These are phyloP conservation scores for Corinectria fuckeliana DNA, from an alignment of 2,329 filamentous ascomycete genomes.

Conservation along the genomic window DNA sequence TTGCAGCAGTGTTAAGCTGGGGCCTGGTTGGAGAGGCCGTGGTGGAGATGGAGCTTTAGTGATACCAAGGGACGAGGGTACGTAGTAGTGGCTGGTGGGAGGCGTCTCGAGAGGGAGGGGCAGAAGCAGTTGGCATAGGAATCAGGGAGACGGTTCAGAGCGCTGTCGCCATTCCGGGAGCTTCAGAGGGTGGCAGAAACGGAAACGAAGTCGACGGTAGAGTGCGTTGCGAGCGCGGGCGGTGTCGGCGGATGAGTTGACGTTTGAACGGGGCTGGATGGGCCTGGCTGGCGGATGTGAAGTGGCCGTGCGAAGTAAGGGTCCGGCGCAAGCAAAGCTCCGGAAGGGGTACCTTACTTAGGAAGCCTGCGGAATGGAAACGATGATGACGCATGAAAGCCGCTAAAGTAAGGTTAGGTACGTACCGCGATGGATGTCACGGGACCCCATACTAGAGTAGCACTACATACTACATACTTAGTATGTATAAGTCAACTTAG, in stretches of 20 bases:
- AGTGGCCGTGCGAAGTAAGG: slow-evolving; percentile 7
- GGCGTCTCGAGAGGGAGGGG: slow-evolving; percentile 6
- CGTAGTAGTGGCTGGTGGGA: slow-evolving; percentile 19
- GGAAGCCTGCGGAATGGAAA: neutral
- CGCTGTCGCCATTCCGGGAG: neutral
- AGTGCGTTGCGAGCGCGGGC: neutral
- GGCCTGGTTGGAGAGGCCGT: slow-evolving; percentile 18
- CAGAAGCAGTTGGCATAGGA: neutral
- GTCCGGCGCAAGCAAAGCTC: slow-evolving; percentile 1
- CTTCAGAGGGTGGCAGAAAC: slow-evolving; percentile 1
- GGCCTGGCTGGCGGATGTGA: neutral
- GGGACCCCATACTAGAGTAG: no score
- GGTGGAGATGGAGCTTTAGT: slow-evolving; percentile 16
- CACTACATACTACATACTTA: no score
- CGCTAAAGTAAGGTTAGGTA: no score
- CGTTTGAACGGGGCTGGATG: slow-evolving; percentile 13
- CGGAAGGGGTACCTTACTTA: slow-evolving; percentile 1
- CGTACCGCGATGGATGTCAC: neutral
- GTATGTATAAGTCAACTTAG: no score
- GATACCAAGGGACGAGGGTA: slow-evolving; percentile 7
- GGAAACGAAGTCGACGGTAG: neutral
- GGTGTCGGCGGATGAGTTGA: slow-evolving; percentile 9
- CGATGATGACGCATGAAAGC: slow-evolving; percentile 20
- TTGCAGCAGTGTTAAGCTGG: slow-evolving; percentile 11
- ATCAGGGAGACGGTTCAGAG: neutral